Evolutionary conservation across 2,329 filamentous ascomycete genomes (phyloP).

Genomic region (Diplodia seriata): DNA sequence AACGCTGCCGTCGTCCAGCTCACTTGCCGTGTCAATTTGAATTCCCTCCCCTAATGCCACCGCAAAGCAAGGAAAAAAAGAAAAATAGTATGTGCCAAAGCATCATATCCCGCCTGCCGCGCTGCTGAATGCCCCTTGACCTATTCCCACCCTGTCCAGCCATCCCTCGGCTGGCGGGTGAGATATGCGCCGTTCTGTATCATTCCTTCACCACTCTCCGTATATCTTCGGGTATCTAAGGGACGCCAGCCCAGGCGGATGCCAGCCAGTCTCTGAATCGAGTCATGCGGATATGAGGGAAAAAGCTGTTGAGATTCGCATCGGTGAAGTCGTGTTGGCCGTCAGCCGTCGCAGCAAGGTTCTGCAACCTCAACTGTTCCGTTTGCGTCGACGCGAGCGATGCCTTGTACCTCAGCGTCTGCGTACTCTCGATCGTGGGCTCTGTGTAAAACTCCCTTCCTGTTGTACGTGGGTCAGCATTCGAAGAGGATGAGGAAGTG

Average conservation of each 20-base stretch:
- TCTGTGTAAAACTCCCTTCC: constrained; percentile 40
- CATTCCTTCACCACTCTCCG: too few relatives aligned
- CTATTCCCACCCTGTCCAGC: background rate
- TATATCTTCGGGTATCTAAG: constrained; percentile 19
- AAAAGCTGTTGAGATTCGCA: constrained; percentile 60
- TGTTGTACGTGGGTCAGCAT: constrained; percentile 34
- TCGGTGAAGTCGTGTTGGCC: constrained; percentile 70
- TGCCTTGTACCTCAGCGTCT: constrained; percentile 59
- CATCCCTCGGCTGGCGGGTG: background rate
- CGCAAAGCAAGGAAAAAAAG: background rate
- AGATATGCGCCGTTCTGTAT: too few relatives aligned
- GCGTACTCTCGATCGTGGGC: constrained; percentile 48
- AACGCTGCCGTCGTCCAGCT: background rate
- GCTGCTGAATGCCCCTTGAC: background rate
- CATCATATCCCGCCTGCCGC: background rate
- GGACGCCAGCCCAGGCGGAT: constrained; percentile 44
- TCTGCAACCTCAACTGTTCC: constrained; percentile 57
- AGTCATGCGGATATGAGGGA: constrained; percentile 47
- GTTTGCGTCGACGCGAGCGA: constrained; percentile 49
- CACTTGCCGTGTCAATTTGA: background rate
- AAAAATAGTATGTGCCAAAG: background rate
- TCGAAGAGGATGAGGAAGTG: background rate
- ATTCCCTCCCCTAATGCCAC: background rate
- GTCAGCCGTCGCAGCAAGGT: constrained; percentile 71
- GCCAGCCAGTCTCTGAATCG: constrained; percentile 51